A percentile compares a stretch with the other conserved stretches of the same genome.
phyloP scores from a whole-genome alignment of 495 filamentous ascomycete species.

The Lindgomyces ingoldianus region DNA sequence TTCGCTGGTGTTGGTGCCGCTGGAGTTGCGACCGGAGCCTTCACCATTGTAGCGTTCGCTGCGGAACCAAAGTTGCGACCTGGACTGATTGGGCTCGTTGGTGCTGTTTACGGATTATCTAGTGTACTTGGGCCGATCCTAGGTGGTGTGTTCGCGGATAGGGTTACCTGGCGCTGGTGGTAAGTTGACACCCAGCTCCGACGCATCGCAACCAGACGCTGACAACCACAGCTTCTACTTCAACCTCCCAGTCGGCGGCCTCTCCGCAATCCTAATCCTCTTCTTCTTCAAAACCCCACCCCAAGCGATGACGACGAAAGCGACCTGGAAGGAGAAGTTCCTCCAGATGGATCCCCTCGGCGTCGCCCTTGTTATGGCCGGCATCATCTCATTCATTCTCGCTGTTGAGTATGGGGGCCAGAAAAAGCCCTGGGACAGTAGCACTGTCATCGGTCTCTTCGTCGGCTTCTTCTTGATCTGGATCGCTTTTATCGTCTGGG shows the following conservation, averaged over 20 bases:
- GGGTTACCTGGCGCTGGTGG: slow-evolving; percentile 64
- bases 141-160: slow-evolving; percentile 44
- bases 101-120: slow-evolving; percentile 76
- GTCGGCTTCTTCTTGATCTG: slow-evolving; percentile 43
- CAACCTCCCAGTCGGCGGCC: slow-evolving; percentile 56
- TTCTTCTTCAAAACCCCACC: slow-evolving; percentile 48
- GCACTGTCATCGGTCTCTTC: slow-evolving; percentile 49
- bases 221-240: slow-evolving; percentile 49
- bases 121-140: slow-evolving; percentile 47
- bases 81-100: slow-evolving; percentile 69
- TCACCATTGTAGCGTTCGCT: slow-evolving; percentile 77
- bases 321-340: slow-evolving; percentile 37
- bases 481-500: slow-evolving; percentile 17
- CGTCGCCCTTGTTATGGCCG: slow-evolving; percentile 23
- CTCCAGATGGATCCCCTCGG: slow-evolving; percentile 35
- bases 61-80: slow-evolving; percentile 72
- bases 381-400: slow-evolving; percentile 32
- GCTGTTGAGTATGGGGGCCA: slow-evolving; percentile 39
- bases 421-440: slow-evolving; percentile 38
- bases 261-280: slow-evolving; percentile 44
- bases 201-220: not conserved
- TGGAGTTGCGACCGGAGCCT: slow-evolving; percentile 78
- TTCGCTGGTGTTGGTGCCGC: slow-evolving; percentile 79
- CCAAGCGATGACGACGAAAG: slow-evolving; percentile 37
- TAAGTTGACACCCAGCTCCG: not conserved